A percentile compares a stretch with the other conserved stretches of the same genome.
These are phyloP conservation scores for Russula foetens DNA, from an alignment of 768 basidiomycete genomes.

Conservation along the genomic window DNA sequence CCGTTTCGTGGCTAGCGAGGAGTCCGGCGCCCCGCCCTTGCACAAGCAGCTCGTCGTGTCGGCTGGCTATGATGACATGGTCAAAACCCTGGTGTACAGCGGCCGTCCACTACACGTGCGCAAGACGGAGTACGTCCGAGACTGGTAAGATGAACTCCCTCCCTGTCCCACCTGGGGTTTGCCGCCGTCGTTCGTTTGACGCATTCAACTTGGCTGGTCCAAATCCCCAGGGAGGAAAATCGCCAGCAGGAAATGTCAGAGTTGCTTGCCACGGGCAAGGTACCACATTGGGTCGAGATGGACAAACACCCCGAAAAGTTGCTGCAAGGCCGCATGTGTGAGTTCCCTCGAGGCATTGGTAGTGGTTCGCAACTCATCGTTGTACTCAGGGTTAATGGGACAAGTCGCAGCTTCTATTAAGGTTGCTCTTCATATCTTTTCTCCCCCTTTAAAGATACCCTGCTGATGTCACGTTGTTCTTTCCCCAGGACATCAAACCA, in stretches of 20 bases:
- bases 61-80: constrained; percentile 69
- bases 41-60: constrained; percentile 62
- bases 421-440: constrained; percentile 17
- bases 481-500: constrained; percentile 61
- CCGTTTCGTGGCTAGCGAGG: constrained; percentile 74
- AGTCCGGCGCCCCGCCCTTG: constrained; percentile 68
- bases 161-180: neutral
- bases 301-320: constrained; percentile 60
- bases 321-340: constrained; percentile 51
- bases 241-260: constrained; percentile 50
- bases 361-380: neutral
- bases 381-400: constrained; percentile 60
- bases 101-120: constrained; percentile 79
- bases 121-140: constrained; percentile 68
- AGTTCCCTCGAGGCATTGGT: constrained; percentile 20
- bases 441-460: neutral
- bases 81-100: constrained; percentile 64
- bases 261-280: constrained; percentile 52
- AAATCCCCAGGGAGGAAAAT: constrained; percentile 45
- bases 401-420: constrained; percentile 66
- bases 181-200: neutral
- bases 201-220: neutral
- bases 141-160: constrained; percentile 41
- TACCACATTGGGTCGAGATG: constrained; percentile 73
- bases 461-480: constrained; percentile 1